Evolutionary conservation across 2,329 filamentous ascomycete genomes (phyloP).

Genomic region (Torrubiella hemipterigena): DNA sequence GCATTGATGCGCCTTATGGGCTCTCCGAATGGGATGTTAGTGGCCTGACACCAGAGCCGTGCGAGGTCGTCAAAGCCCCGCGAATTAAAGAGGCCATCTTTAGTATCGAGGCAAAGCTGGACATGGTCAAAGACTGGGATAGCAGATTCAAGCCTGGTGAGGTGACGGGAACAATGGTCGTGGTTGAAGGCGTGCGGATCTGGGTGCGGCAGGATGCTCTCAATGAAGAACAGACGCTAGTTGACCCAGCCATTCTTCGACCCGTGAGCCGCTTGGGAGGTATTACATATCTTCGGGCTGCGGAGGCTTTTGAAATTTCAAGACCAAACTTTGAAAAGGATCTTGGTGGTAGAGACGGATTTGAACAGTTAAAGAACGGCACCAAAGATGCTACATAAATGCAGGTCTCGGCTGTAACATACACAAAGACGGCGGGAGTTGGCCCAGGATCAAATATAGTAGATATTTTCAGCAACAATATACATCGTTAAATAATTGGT

Average conservation of each 20-base stretch:
- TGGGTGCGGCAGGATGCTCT: constrained; percentile 86
- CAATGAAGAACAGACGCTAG: constrained; percentile 59
- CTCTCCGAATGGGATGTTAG: constrained; percentile 68
- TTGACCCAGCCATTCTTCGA: constrained; percentile 63
- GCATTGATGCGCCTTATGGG: constrained; percentile 67
- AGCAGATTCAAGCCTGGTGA: constrained; percentile 57
- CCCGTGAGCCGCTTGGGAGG: constrained; percentile 74
- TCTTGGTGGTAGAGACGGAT: constrained; percentile 38
- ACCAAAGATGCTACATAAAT: no score
- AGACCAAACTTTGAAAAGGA: constrained; percentile 46
- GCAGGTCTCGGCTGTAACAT: no score
- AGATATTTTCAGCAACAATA: no score
- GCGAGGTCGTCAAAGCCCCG: constrained; percentile 53
- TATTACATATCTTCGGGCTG: constrained; percentile 67
- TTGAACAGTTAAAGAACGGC: no score
- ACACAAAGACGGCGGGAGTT: no score
- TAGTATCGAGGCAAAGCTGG: constrained; percentile 67
- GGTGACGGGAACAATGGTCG: constrained; percentile 60
- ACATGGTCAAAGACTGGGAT: constrained; percentile 67
- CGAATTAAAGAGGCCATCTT: constrained; percentile 77
- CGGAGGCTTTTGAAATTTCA: constrained; percentile 59
- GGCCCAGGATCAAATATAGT: no score
- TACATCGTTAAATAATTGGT: no score
- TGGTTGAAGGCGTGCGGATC: constrained; percentile 76
- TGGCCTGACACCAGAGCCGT: constrained; percentile 61